Evolutionary conservation across 2,329 filamentous ascomycete species (phyloP).

Genomic region (Exophiala sideris): DNA sequence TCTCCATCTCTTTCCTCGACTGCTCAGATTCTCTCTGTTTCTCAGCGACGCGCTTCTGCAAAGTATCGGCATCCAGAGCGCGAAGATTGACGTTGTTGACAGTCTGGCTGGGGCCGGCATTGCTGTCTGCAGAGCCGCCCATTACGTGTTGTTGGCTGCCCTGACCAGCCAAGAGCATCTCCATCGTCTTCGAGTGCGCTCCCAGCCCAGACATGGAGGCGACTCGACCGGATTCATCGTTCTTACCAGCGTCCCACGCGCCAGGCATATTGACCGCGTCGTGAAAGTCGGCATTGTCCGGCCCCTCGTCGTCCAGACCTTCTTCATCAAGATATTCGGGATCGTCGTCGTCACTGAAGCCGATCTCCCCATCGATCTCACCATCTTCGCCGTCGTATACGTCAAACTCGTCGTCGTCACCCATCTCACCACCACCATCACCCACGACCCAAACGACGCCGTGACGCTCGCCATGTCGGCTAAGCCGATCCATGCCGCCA

Average conservation of each 20-base stretch:
- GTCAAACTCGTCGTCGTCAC: constrained; percentile 27
- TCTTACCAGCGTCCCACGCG: constrained; percentile 11
- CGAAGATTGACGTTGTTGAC: constrained; percentile 31
- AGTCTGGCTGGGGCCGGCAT: not conserved
- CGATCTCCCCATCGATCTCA: constrained; percentile 20
- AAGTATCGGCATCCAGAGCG: constrained; percentile 41
- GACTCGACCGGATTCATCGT: constrained; percentile 3
- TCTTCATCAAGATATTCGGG: constrained; percentile 9
- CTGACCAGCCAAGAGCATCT: constrained; percentile 2
- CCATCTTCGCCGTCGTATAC: constrained; percentile 21
- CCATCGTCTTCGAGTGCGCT: constrained; percentile 16
- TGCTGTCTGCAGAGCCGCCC: not conserved
- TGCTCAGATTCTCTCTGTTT: constrained; percentile 65
- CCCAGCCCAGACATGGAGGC: constrained; percentile 15
- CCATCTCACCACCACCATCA: constrained; percentile 16
- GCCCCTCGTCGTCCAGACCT: constrained; percentile 18
- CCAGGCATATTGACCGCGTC: constrained; percentile 17
- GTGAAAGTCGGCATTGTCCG: constrained; percentile 6
- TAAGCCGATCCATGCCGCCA: constrained; percentile 45
- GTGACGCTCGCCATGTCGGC: constrained; percentile 44
- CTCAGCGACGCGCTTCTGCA: constrained; percentile 38
- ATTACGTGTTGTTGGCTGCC: not conserved
- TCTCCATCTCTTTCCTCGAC: constrained; percentile 64
- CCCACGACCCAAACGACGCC: constrained; percentile 44
- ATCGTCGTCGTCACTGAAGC: constrained; percentile 16